Base-by-base conservation (phyloP, 177 flowering plant genomes). In the Vitis hybrid region DNA sequence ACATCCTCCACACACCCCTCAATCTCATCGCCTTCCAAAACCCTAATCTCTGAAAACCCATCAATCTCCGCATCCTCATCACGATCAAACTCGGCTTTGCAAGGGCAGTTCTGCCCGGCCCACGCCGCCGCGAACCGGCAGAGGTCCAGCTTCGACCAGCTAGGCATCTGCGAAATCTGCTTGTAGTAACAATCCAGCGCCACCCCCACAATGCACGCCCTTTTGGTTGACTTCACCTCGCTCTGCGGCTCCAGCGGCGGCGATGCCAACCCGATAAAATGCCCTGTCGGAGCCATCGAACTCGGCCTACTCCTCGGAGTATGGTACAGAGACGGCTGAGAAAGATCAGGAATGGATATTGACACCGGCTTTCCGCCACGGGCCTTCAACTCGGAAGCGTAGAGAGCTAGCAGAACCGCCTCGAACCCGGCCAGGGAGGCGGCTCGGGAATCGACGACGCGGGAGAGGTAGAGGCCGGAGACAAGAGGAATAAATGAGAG, bases 361-460 rank as follows among this genome's bases (percentile, higher is more conserved):
- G 79, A 32, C 1, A 89, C 32, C 2, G 98, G 91, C 68, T 91
- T 93, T 0, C 99, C 99, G 2, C 77, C 83, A 10, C 99, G 84
- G 1, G 87, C 24, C 64, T 90, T 95, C 58, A 79, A 71, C 67
- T 94, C 98, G 5, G 91, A 52, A 13, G 90, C 79, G 62, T 91
- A 91, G 12, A 91, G 50, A 1, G 92, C 83, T 3, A 95, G 86
- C 8, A 95, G 85, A 1, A 95, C 98, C 58, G 97, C 97, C 68
- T 95, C 99, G 66, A 93, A 91, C 15, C 98, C 98, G n/a, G 95
- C 78, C 48, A 94, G 91, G 3, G 97, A 85, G 2, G 84, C 76
- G 11, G 46, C 46, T 27, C 76, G 57, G 9, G 80, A 69, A 17
- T 75, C 71, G 10, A 83, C 46, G 46, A 89, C 52, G 13, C 92